Base-by-base conservation (phyloP, 2,329 filamentous ascomycete genomes). In the Fusarium phyllophilum region DNA sequence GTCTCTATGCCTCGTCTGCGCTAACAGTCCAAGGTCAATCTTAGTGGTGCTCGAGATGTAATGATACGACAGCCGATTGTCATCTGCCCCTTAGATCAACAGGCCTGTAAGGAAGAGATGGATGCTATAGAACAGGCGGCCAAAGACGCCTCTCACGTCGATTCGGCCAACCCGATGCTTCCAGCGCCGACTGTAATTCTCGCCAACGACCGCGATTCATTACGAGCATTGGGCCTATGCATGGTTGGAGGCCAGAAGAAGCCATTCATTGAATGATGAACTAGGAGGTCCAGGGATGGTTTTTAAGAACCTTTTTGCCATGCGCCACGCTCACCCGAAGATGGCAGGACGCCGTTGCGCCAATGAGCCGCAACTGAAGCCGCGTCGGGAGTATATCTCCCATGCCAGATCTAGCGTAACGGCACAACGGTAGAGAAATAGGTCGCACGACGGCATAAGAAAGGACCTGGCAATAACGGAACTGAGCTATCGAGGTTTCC, bases 41-140 rank as follows among this genome's bases (percentile, higher is more conserved):
- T 98, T 83, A 94, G 93, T 59, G 93, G 93, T 51, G 94, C 95
- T 31, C 91, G 93, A 83, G 96, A 99, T 81, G 97, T 99, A 62
- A 87, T 91, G 36, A 88, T 98, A 48, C 91, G 96, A 60, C 94
- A 98, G 82, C 95, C 94, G 10, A 98, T 99, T 66, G 94, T 98
- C 39, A 96, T 98, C 58, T 98, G 96, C 79, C 96, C 96, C 0
- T 90, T 98, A 71, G 96, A 99, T 79, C 94, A 98, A 79, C 94
- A 97, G 75, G 94, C 93, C 22, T 99, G 96, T 84, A 98, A 97
- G 82, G 95, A 98, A 81, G 96, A 98, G 84, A 98, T 99, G 94
- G 95, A 97, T 78, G 95, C 95, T 42, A 98, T 99, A 73, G 95
- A 98, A 80, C 94, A 97, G 83, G 94, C 96, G 1, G 96, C 96